phyloP scores from a whole-genome alignment of 768 basidiomycete species.

The Mycena indigotica region DNA sequence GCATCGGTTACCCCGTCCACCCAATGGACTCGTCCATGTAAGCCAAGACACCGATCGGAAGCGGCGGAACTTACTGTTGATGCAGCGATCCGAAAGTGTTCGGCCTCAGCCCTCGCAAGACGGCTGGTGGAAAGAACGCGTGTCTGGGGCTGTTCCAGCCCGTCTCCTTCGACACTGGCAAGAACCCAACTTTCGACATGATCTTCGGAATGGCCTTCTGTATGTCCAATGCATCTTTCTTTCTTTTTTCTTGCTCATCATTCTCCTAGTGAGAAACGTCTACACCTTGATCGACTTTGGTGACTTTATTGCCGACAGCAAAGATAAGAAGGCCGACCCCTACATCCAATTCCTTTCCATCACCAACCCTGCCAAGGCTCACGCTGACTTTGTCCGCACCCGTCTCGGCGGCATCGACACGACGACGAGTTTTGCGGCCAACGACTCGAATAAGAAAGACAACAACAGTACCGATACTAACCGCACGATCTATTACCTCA shows the following conservation, averaged over 20 bases:
- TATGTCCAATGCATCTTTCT: slow-evolving; percentile 36
- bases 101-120: slow-evolving; percentile 7
- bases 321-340: slow-evolving; percentile 53
- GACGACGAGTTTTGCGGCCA: slow-evolving; percentile 4
- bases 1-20: slow-evolving; percentile 67
- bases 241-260: slow-evolving; percentile 7
- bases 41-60: slow-evolving; percentile 50
- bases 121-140: slow-evolving; percentile 49
- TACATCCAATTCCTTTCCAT: slow-evolving; percentile 71
- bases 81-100: slow-evolving; percentile 20
- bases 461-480: neutral
- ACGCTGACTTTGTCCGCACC: slow-evolving; percentile 64
- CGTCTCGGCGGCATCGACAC: slow-evolving; percentile 65
- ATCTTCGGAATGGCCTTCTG: slow-evolving; percentile 82
- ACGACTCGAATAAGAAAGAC: neutral
- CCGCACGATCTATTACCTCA: slow-evolving; percentile 14
- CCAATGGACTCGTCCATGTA: slow-evolving; percentile 69
- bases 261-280: slow-evolving; percentile 64
- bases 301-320: slow-evolving; percentile 57
- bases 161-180: slow-evolving; percentile 74
- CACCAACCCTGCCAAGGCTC: slow-evolving; percentile 53
- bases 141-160: slow-evolving; percentile 85
- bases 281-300: slow-evolving; percentile 78
- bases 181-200: slow-evolving; percentile 59
- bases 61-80: slow-evolving; percentile 27